These are phyloP conservation scores for Geosmithia putterillii DNA, from an alignment of 2,329 filamentous ascomycete species.

Conservation along the genomic window DNA sequence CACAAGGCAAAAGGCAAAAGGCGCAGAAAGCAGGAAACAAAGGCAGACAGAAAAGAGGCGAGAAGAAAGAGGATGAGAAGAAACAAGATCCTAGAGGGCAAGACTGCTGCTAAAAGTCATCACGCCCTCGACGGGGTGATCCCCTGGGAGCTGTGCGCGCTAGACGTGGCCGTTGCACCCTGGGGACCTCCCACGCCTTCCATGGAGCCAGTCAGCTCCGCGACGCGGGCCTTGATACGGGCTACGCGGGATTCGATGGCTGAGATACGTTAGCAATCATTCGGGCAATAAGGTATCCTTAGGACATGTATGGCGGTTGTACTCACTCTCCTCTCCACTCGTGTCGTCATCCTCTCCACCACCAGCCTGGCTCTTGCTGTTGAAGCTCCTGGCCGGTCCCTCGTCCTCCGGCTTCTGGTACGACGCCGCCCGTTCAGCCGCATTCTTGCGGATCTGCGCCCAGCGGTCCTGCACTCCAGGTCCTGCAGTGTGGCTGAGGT, in stretches of 20 bases:
- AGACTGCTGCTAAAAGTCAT: background rate
- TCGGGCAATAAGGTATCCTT: too few relatives aligned
- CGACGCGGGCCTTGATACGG: constrained; percentile 93
- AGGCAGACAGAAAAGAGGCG: constrained; percentile 7
- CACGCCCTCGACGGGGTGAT: background rate
- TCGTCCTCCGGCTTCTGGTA: constrained; percentile 33
- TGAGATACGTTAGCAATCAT: constrained; percentile 23
- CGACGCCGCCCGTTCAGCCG: constrained; percentile 60
- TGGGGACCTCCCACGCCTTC: constrained; percentile 36
- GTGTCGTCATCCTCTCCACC: constrained; percentile 5
- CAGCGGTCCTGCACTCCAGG: constrained; percentile 58
- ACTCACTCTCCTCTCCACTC: constrained; percentile 19
- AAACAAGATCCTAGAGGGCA: background rate
- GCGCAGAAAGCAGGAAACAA: constrained; percentile 4
- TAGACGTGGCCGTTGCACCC: background rate
- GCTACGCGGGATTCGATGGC: constrained; percentile 94
- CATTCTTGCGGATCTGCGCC: constrained; percentile 94
- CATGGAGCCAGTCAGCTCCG: constrained; percentile 81
- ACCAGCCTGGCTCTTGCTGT: constrained; percentile 48
- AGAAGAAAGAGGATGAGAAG: constrained; percentile 6
- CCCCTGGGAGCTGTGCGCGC: background rate
- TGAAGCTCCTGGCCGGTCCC: constrained; percentile 14
- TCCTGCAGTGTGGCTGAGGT: constrained; percentile 18
- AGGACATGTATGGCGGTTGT: too few relatives aligned
- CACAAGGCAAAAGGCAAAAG: background rate